These are phyloP conservation scores for Ceratocystis lukuohia DNA, from an alignment of 2,329 filamentous ascomycete species.

Conservation along the genomic window DNA sequence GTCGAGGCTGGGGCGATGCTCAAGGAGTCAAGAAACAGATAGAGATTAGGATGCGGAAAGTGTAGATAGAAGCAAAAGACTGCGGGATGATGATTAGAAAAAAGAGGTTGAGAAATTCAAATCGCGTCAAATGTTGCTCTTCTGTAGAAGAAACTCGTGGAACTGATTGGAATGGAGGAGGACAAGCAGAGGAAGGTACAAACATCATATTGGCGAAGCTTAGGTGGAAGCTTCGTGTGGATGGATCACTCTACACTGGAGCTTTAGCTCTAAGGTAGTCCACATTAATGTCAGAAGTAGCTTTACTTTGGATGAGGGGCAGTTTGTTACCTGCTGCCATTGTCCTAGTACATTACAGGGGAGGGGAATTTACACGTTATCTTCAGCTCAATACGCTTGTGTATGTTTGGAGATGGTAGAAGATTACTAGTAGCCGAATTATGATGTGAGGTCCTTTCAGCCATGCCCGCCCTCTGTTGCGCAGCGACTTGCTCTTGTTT, in stretches of 20 bases:
- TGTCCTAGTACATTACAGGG: too few relatives aligned
- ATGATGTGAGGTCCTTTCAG: too few relatives aligned
- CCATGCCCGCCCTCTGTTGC: too few relatives aligned
- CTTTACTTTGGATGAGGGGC: too few relatives aligned
- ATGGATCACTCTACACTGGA: not conserved
- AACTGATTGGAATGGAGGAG: not conserved
- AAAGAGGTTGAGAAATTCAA: not conserved
- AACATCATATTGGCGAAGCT: not conserved
- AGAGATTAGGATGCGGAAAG: too few relatives aligned
- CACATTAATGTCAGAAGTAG: too few relatives aligned
- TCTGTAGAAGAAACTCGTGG: not conserved
- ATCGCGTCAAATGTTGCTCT: not conserved
- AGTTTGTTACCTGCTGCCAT: too few relatives aligned
- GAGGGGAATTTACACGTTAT: too few relatives aligned
- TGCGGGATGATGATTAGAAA: not conserved
- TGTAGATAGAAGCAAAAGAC: not conserved
- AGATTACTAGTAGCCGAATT: too few relatives aligned
- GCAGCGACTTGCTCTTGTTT: not conserved
- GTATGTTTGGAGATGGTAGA: too few relatives aligned
- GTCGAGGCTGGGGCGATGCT: not conserved
- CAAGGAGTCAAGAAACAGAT: not conserved
- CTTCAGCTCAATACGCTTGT: too few relatives aligned
- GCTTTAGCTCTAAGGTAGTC: not conserved
- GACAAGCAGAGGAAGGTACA: not conserved
- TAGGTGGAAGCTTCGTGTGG: not conserved